These are phyloP conservation scores for Parsonsia alboflavescens DNA, from an alignment of 257 asterid genomes.

Conservation along the genomic window DNA sequence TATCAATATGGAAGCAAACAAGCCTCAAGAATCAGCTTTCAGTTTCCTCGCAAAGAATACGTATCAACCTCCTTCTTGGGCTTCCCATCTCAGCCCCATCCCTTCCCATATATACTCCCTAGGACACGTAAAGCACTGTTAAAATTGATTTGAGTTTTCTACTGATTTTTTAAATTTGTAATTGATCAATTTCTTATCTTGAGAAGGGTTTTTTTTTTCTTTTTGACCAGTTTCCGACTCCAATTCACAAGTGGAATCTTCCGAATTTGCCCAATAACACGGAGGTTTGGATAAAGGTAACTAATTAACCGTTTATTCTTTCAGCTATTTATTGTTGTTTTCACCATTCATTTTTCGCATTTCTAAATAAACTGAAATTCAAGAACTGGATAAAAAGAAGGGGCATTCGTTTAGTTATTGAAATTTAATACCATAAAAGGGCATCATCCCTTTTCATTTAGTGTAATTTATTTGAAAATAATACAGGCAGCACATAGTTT, in stretches of 20 bases:
- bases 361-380: neutral
- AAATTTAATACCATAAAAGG: neutral
- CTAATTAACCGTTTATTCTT: neutral
- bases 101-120: slow-evolving; percentile 69
- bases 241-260: slow-evolving; percentile 90
- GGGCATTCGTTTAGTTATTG: neutral
- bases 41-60: slow-evolving; percentile 51
- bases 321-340: neutral
- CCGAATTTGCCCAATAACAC: slow-evolving; percentile 84
- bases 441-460: neutral
- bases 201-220: neutral
- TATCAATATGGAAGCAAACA: slow-evolving; percentile 14
- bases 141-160: neutral
- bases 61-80: slow-evolving; percentile 80
- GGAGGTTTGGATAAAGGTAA: slow-evolving; percentile 89
- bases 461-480: neutral
- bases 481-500: neutral
- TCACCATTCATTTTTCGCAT: neutral
- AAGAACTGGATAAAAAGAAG: neutral
- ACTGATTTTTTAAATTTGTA: slow-evolving; percentile 3
- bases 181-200: slow-evolving; percentile 1
- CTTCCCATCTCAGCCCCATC: slow-evolving; percentile 59
- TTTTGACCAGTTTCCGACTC: slow-evolving; percentile 68
- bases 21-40: slow-evolving; percentile 33
- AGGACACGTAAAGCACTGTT: slow-evolving; percentile 54